Evolutionary conservation across 2,329 filamentous ascomycete species (phyloP).

Genomic region (Claviceps sp.): DNA sequence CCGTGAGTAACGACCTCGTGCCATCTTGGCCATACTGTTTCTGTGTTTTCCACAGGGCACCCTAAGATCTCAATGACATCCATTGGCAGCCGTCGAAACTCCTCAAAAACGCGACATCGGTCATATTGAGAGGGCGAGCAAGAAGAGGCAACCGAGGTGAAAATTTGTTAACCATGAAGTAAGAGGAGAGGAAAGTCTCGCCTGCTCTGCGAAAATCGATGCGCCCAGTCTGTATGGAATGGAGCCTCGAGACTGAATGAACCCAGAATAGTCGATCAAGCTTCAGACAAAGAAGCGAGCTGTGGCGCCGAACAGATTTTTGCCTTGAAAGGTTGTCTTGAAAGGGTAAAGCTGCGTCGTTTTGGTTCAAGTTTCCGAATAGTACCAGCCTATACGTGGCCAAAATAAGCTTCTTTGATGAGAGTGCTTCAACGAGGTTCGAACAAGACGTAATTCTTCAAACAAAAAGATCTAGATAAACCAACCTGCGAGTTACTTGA

Average conservation of each 20-base stretch:
- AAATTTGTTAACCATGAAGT: not conserved
- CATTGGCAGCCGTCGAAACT: too few relatives aligned
- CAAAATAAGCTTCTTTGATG: too few relatives aligned
- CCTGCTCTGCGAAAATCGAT: not conserved
- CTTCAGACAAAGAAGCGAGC: not conserved
- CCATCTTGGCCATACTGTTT: not conserved
- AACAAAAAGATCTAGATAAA: too few relatives aligned
- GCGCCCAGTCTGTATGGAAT: not conserved
- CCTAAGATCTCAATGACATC: too few relatives aligned
- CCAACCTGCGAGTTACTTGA: too few relatives aligned
- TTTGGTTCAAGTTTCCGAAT: not conserved
- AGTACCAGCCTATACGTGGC: not conserved
- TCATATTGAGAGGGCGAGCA: too few relatives aligned
- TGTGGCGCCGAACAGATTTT: not conserved
- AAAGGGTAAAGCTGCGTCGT: not conserved
- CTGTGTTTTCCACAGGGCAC: too few relatives aligned
- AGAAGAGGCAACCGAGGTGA: too few relatives aligned
- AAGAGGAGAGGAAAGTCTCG: not conserved
- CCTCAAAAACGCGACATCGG: too few relatives aligned
- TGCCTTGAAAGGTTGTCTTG: not conserved
- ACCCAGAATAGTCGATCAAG: not conserved
- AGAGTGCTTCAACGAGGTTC: too few relatives aligned
- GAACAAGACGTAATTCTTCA: too few relatives aligned
- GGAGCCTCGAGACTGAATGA: not conserved
- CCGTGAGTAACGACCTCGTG: not conserved